Conservation (phyloP, 495 filamentous ascomycete genomes). For the Hypomontagnella monticulosa region DNA sequence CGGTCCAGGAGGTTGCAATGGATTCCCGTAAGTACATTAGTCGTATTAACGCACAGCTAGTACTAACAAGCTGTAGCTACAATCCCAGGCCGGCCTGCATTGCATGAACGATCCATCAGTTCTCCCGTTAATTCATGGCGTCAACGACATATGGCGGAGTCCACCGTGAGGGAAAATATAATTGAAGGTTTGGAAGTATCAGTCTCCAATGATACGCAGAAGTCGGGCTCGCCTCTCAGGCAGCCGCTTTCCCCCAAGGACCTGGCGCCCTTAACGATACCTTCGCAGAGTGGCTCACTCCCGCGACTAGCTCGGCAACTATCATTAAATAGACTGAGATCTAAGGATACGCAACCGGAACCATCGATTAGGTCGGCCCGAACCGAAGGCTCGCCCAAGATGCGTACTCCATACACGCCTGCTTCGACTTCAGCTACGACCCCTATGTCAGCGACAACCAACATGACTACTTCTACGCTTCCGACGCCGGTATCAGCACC, state of each 20-base stretch:
- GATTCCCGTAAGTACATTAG: slow-evolving; percentile 73
- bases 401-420: slow-evolving; percentile 56
- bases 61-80: slow-evolving; percentile 65
- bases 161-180: slow-evolving; percentile 42
- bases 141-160: slow-evolving; percentile 55
- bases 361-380: slow-evolving; percentile 44
- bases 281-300: slow-evolving; percentile 49
- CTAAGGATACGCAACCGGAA: slow-evolving; percentile 51
- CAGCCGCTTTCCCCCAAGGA: slow-evolving; percentile 61
- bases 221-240: slow-evolving; percentile 35
- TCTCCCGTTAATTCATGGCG: slow-evolving; percentile 65
- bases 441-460: slow-evolving; percentile 49
- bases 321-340: slow-evolving; percentile 53
- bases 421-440: slow-evolving; percentile 54
- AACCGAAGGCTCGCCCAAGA: slow-evolving; percentile 57
- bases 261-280: slow-evolving; percentile 62
- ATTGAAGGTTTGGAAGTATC: slow-evolving; percentile 42
- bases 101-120: slow-evolving; percentile 74
- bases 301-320: slow-evolving; percentile 51
- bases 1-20: slow-evolving; percentile 71
- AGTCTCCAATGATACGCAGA: slow-evolving; percentile 13
- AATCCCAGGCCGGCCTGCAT: slow-evolving; percentile 72
- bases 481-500: slow-evolving; percentile 60
- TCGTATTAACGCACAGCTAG: not conserved
- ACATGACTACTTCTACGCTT: slow-evolving; percentile 49